phyloP scores from a whole-genome alignment of 1,284 basidiomycete species.

The Rhodotorula sp. region DNA sequence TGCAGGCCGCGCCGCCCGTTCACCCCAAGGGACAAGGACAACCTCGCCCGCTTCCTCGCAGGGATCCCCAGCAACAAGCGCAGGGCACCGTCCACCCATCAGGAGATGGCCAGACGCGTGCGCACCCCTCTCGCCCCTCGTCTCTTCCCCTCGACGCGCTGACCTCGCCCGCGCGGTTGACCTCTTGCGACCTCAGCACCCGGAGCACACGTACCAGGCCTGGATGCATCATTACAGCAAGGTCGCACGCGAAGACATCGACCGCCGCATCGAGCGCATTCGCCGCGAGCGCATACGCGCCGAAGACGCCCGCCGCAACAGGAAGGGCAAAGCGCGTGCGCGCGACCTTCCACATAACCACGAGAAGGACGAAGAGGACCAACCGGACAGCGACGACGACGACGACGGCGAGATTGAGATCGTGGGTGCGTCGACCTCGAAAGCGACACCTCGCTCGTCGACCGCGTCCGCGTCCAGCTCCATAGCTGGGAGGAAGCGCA shows the following conservation, averaged over 20 bases:
- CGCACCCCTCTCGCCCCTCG: background rate
- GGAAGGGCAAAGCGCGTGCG: background rate
- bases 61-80: background rate
- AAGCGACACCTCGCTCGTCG: background rate
- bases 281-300: background rate
- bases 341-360: background rate
- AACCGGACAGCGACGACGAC: background rate
- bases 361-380: background rate
- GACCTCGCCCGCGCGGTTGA: too few species aligned
- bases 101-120: background rate
- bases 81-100: background rate
- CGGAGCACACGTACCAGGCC: constrained; percentile 10
- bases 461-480: background rate
- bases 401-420: background rate
- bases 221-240: constrained; percentile 29
- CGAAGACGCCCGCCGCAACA: background rate
- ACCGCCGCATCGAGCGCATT: constrained; percentile 3
- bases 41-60: constrained; percentile 15
- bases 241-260: background rate
- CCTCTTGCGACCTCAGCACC: background rate
- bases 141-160: background rate
- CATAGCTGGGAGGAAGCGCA: background rate
- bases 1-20: background rate
- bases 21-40: constrained; percentile 13
- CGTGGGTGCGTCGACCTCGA: background rate